Base-by-base conservation (phyloP, 805 yeast species). In the Metschnikowia henanensis region DNA sequence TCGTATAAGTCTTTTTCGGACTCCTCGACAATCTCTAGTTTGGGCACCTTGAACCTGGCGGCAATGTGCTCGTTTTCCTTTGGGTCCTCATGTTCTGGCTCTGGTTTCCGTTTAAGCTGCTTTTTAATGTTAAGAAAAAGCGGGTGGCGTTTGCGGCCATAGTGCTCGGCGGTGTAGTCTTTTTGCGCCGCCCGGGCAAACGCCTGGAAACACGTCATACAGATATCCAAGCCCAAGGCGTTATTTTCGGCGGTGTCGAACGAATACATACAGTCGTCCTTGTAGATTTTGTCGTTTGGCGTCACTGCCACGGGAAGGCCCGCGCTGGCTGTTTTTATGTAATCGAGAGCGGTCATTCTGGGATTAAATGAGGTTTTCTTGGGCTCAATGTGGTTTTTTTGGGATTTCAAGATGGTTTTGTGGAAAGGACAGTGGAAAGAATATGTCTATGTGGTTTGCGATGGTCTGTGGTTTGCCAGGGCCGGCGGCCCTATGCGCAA, bases 201-300 rank as follows among this genome's bases (percentile, higher is more conserved):
- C 5, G 89, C 80, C 42, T 84, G 86, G 62, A 77, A 87, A 53
- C 95, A 84, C 2, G 66, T 53, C 39, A 94, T 67, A 50, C 97
- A 91, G 12, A 91, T 78, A 56, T 86, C 91, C 15, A 92, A 61
- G 0, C 95, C 95, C 6, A 60, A 41, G 4, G 46, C 52, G 9
- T 66, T 65, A 39, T 73, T 66, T 40, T 68, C 75, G 30, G 87
- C 78, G 0, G 87, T 80, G 48, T 83, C 92, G 58, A 85, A 92
- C 41, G 91, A 84, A 65, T 79, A 92, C 68, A 86, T 85, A 60
- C 97, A 91, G 52, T 90, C 97, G 66, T 92, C 97, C 59, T 88
- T 91, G 57, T 80, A 83, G 15, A 91, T 79, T 2, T 73, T 55
- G 30, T 61, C 46, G 19, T 52, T 45, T 15, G 56, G 35, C 2